Base-by-base conservation (phyloP, 1,284 basidiomycete genomes). In the Irpex lacteus region DNA sequence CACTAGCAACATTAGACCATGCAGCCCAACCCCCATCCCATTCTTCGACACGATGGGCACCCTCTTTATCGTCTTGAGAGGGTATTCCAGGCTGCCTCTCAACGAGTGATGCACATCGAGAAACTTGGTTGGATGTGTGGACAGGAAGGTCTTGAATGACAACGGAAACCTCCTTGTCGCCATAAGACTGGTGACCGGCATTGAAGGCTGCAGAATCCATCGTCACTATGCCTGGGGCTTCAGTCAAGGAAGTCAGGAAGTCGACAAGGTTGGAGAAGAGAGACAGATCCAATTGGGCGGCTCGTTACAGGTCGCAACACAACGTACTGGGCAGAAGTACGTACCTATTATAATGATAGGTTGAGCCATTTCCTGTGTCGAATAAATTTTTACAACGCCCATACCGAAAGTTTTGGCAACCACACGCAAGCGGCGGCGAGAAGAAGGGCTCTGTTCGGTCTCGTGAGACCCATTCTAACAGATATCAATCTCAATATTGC, bases 21-120 rank as follows among this genome's bases (percentile, higher is more conserved):
- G 58, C 58, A 15, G n/a, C 21, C 32, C 21, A 13, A n/a, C 58
- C 58, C 21, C 58, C 58, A n/a, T 59, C 58, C 38, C 38, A 40
- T 40, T 40, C 38, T 15, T 40, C 38, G 38, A 40, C 38, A 40
- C 21, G 21, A 40, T 40, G 15, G 38, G 15, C 38, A 40, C 15
- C 38, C 38, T 40, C 38, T 15, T 8, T 15, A 15, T 40, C 38
- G 38, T 40, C 7, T 40, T 40, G 38, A 9, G 38, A 21, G 21
- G 21, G 21, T 21, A 21, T 21, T 21, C 21, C 21, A 21, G 21
- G 38, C 38, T 9, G 38, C 15, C 15, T 40, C 7, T 40, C 38
- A 8, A 9, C 38, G 38, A 40, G 38, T 40, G 38, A 40, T 40
- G 38, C 15, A 40, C 38, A 15, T 9, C 38, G 38, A 40, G 38